Base-by-base conservation (phyloP, 1,284 basidiomycete species). In the Fomitopsis betulina region DNA sequence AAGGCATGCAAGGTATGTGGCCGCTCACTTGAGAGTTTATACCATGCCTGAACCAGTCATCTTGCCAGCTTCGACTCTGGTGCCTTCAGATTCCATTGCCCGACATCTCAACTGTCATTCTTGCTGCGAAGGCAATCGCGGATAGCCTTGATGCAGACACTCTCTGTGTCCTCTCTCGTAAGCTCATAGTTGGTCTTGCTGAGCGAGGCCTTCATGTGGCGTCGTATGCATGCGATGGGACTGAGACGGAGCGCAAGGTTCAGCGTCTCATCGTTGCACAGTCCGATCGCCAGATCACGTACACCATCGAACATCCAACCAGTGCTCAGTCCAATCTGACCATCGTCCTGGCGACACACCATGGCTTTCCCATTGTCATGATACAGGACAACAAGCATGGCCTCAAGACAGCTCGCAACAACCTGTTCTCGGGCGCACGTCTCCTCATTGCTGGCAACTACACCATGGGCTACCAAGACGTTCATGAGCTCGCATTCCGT, bases 351-450 rank as follows among this genome's bases (percentile, higher is more conserved):
- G n/a, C n/a, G n/a, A n/a, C n/a, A n/a, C n/a, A n/a, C n/a, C 15
- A 62, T 33, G 63, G 60, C 3, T 57, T 57, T 1, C 64, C 67
- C 1, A 54, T 68, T 9, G 62, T 64, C 10, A 59, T 65, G 12
- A 51, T 68, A 2, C 71, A 74, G 53, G 72, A 75, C 49, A 62
- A 67, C 1, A 73, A 74, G 50, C 74, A 75, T 51, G 68, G 33
- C 0, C 39, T 60, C 8, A 75, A 75, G 60, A 74, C 68, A 0
- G 53, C 42, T 3, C 67, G 70, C 1, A 75, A 75, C 54, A 67
- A 72, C 30, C 30, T 67, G 0, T 67, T 63, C 57, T 63, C 63
- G 8, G 72, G 72, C 0, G 69, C 66, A 0, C 61, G 62, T 0
- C n/a, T 67, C 7, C 52, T 73, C 0, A 57, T 59, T 0, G 38